Percentiles rank a stretch among this genome's conserved stretches.
Evolutionary conservation across 1,139 yeast species (phyloP).

Genomic region (Kodamaea suecica): DNA sequence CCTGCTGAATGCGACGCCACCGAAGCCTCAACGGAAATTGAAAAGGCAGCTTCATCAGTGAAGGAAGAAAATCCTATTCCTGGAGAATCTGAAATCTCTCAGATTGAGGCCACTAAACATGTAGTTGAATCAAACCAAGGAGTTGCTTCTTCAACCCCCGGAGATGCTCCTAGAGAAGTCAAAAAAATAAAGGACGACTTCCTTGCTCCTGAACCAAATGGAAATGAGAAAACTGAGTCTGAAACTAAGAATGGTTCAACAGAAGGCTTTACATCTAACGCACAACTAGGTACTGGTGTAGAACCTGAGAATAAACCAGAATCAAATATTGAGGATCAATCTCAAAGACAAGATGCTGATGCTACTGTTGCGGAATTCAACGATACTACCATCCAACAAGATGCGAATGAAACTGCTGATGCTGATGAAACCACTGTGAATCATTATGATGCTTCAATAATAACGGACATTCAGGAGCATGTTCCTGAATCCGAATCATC

Average conservation of each 20-base stretch:
- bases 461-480: slow-evolving; percentile 17
- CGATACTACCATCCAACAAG: slow-evolving; percentile 45
- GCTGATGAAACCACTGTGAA: slow-evolving; percentile 40
- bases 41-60: no score
- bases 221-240: not conserved
- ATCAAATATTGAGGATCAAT: slow-evolving; percentile 1
- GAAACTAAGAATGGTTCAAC: not conserved
- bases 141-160: no score
- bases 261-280: not conserved
- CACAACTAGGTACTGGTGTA: slow-evolving; percentile 8
- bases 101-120: no score
- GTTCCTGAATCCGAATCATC: slow-evolving; percentile 2
- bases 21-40: slow-evolving; percentile 1
- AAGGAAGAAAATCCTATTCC: no score
- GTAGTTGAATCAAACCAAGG: no score
- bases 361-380: slow-evolving; percentile 38
- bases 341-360: slow-evolving; percentile 29
- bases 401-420: slow-evolving; percentile 43
- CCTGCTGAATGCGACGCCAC: no score
- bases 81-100: no score
- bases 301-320: not conserved
- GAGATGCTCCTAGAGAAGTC: no score
- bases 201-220: not conserved
- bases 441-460: slow-evolving; percentile 29
- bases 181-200: slow-evolving; percentile 9